Evolutionary conservation across 805 yeast species (phyloP).

Genomic region (Sugiyamaella marilandica): DNA sequence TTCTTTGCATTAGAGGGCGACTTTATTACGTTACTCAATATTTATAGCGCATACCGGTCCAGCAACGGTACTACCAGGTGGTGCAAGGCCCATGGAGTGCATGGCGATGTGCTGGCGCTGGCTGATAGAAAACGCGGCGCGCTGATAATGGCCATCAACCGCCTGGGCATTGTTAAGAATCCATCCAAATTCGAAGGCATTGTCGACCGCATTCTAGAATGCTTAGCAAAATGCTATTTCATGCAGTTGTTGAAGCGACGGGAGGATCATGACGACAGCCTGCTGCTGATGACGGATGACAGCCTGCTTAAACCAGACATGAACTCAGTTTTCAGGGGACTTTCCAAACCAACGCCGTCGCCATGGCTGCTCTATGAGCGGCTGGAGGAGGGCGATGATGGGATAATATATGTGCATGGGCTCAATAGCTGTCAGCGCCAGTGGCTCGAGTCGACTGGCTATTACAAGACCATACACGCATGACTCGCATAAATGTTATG

Average conservation of each 20-base stretch:
- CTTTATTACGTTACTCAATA: constrained; percentile 71
- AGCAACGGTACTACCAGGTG: constrained; percentile 38
- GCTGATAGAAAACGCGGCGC: constrained; percentile 46
- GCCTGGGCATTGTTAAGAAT: not conserved
- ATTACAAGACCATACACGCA: not conserved
- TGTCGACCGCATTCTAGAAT: constrained; percentile 6
- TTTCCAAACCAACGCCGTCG: not conserved
- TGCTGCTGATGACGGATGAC: not conserved
- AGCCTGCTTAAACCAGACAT: not conserved
- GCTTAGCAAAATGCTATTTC: constrained; percentile 15
- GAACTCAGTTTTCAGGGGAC: constrained; percentile 5
- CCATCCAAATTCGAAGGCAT: not conserved
- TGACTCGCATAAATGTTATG: not conserved
- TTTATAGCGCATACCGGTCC: constrained; percentile 48
- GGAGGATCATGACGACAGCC: not conserved
- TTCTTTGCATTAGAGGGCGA: constrained; percentile 73
- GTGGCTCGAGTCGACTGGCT: constrained; percentile 5
- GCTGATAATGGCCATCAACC: not conserved
- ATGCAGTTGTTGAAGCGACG: constrained; percentile 18
- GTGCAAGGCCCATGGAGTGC: constrained; percentile 64
- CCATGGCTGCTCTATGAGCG: constrained; percentile 17
- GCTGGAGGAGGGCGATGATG: constrained; percentile 10
- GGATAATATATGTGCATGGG: constrained; percentile 10
- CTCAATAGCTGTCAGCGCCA: constrained; percentile 4
- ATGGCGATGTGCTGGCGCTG: constrained; percentile 53